phyloP scores from a whole-genome alignment of 2,329 filamentous ascomycete genomes.

The Cryphonectria radicalis region DNA sequence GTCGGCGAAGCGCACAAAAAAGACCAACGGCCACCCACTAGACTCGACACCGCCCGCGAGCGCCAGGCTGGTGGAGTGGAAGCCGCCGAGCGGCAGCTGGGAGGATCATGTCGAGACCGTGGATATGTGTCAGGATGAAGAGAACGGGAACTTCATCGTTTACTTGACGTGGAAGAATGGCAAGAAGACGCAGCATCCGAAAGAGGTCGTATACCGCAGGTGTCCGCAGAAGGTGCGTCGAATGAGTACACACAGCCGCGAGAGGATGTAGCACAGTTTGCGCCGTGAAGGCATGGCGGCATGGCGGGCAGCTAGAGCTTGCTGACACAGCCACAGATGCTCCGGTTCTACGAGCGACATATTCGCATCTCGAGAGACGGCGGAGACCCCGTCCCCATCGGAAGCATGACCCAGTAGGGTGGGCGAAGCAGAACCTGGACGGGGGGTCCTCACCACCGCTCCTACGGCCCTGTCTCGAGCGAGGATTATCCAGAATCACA shows the following conservation, averaged over 20 bases:
- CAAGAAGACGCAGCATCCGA: slow-evolving; percentile 73
- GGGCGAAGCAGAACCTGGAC: neutral
- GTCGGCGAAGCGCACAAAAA: slow-evolving; percentile 51
- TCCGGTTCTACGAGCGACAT: slow-evolving; percentile 63
- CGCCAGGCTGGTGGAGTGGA: slow-evolving; percentile 55
- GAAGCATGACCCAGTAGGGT: slow-evolving; percentile 20
- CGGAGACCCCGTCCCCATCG: slow-evolving; percentile 23
- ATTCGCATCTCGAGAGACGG: slow-evolving; percentile 45
- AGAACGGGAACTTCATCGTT: slow-evolving; percentile 63
- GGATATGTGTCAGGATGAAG: slow-evolving; percentile 72
- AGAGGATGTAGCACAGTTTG: neutral
- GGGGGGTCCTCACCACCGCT: neutral
- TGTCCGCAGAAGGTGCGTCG: slow-evolving; percentile 73
- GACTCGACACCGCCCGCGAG: slow-evolving; percentile 54
- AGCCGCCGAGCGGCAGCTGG: slow-evolving; percentile 75
- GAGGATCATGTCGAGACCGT: slow-evolving; percentile 73
- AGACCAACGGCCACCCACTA: slow-evolving; percentile 54
- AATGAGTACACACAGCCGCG: neutral
- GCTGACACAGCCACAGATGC: slow-evolving; percentile 49
- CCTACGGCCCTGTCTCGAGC: neutral
- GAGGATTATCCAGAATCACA: slow-evolving; percentile 2
- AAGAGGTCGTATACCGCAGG: slow-evolving; percentile 70
- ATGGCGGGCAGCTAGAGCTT: neutral
- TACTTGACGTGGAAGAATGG: slow-evolving; percentile 77
- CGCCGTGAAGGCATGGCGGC: too few species aligned